These are phyloP conservation scores for Aspergillus awamori DNA, from an alignment of 2,329 filamentous ascomycete genomes.

Conservation along the genomic window DNA sequence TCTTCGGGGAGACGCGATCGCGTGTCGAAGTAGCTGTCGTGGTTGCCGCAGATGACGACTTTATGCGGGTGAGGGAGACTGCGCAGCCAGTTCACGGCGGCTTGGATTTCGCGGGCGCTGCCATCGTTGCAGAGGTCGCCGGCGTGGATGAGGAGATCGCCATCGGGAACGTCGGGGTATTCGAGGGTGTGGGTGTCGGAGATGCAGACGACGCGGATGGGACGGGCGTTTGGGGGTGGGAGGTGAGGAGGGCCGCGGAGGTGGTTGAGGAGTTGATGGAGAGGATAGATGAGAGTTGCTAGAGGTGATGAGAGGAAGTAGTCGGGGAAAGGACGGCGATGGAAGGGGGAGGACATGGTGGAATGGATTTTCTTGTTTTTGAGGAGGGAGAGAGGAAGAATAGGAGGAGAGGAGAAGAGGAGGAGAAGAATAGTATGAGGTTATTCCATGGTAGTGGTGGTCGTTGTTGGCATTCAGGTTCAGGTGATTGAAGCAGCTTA, in stretches of 20 bases:
- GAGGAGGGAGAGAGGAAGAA: neutral
- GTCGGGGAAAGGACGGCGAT: conserved; percentile 59
- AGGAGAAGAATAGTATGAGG: neutral
- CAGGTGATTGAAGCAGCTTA: neutral
- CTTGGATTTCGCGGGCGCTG: conserved; percentile 72
- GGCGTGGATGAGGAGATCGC: conserved; percentile 86
- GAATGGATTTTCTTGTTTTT: conserved; percentile 2
- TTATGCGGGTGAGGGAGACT: conserved; percentile 76
- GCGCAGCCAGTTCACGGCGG: conserved; percentile 80
- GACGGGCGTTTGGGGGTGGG: conserved; percentile 55
- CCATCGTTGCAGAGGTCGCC: conserved; percentile 81
- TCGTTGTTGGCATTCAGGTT: neutral
- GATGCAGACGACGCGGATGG: conserved; percentile 80
- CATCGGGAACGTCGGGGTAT: conserved; percentile 57
- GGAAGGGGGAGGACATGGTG: conserved; percentile 48
- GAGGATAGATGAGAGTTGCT: conserved; percentile 61
- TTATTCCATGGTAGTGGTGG: neutral
- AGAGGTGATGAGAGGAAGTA: conserved; percentile 70
- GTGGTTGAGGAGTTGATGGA: conserved; percentile 67
- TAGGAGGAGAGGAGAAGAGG: conserved; percentile 1
- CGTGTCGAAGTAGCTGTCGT: conserved; percentile 82
- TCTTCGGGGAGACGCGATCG: conserved; percentile 62
- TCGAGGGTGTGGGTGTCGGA: conserved; percentile 82
- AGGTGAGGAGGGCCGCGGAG: conserved; percentile 68
- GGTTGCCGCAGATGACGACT: conserved; percentile 82